A percentile compares a stretch with the other conserved stretches of the same genome.
Conservation (phyloP, 306 rosid genomes). For the Cucumis sativus region Cucumber_9930_V3 NC_026659.2:22031501-22032000, state of each 20-base stretch:
- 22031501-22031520: slow-evolving; percentile 42
- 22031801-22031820: no score
- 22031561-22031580: not conserved
- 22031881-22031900: no score
- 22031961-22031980: no score
- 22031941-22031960: no score
- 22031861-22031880: no score
- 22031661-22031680: not conserved
- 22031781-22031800: no score
- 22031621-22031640: not conserved
- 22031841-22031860: no score
- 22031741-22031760: not conserved
- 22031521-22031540: slow-evolving; percentile 61
- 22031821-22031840: no score
- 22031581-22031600: not conserved
- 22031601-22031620: not conserved
- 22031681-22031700: not conserved
- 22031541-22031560: slow-evolving; percentile 8
- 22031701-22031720: not conserved
- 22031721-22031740: not conserved
- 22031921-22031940: no score
- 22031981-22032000: not conserved
- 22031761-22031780: not conserved
- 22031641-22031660: not conserved
- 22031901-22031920: no score